These are phyloP conservation scores for Astrocystis sublimbata DNA, from an alignment of 495 filamentous ascomycete genomes.

Conservation along the genomic window DNA sequence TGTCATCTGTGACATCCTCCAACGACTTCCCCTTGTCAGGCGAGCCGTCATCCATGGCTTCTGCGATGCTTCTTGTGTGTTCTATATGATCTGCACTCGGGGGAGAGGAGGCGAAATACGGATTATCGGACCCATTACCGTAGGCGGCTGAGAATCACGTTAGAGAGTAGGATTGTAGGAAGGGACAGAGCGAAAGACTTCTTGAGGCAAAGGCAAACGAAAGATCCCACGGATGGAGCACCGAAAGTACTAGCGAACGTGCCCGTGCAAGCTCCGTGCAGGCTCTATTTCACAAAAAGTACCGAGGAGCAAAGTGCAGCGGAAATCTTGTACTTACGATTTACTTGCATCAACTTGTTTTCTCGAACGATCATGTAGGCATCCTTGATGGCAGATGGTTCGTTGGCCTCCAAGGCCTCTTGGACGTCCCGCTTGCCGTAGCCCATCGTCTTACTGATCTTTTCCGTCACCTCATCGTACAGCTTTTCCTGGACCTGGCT, in stretches of 20 bases:
- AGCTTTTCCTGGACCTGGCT: conserved; percentile 81
- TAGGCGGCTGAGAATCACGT: conserved; percentile 28
- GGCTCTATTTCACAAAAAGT: background rate
- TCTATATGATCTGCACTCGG: conserved; percentile 31
- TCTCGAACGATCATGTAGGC: conserved; percentile 97
- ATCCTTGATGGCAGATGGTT: conserved; percentile 97
- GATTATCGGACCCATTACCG: conserved; percentile 38
- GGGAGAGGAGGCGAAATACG: conserved; percentile 42
- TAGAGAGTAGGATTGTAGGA: background rate
- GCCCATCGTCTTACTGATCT: conserved; percentile 96
- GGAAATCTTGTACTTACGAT: conserved; percentile 61
- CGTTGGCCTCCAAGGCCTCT: conserved; percentile 84
- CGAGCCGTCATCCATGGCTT: conserved; percentile 19
- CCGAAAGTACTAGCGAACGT: background rate
- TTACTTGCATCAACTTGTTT: conserved; percentile 95
- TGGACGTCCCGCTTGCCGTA: conserved; percentile 94
- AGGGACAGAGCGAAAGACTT: background rate
- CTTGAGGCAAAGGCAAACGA: background rate
- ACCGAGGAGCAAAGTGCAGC: background rate
- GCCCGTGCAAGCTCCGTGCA: conserved; percentile 1
- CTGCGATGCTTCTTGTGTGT: conserved; percentile 31
- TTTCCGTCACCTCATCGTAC: conserved; percentile 86
- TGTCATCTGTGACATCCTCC: conserved; percentile 14
- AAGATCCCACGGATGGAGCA: background rate
- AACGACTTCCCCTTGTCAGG: conserved; percentile 15